phyloP scores from a whole-genome alignment of 2,329 filamentous ascomycete species.

The Cladosporium cucumerinum region DNA sequence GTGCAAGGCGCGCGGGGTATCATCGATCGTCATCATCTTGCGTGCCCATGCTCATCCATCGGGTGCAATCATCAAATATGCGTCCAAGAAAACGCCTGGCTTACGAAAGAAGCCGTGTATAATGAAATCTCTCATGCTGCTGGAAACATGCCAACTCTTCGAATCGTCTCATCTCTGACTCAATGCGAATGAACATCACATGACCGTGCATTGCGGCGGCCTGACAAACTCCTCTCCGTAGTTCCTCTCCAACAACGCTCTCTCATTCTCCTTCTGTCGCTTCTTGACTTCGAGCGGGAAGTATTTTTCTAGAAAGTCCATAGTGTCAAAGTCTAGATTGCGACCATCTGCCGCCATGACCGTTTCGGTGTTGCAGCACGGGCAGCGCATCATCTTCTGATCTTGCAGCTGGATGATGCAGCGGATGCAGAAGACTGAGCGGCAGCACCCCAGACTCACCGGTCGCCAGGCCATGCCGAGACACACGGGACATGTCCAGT shows the following conservation, averaged over 20 bases:
- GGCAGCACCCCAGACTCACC: conserved; percentile 66
- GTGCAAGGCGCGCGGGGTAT: conserved; percentile 1
- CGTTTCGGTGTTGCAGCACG: conserved; percentile 69
- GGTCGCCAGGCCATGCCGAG: conserved; percentile 76
- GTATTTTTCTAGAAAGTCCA: conserved; percentile 68
- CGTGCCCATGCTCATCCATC: not conserved
- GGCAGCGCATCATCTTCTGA: conserved; percentile 64
- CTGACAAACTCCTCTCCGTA: conserved; percentile 37
- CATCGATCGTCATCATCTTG: conserved; percentile 1
- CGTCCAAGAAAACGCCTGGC: not conserved
- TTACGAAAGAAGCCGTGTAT: not conserved
- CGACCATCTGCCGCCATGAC: conserved; percentile 67
- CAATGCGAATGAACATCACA: conserved; percentile 21
- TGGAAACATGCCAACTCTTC: not conserved
- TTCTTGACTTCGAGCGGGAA: conserved; percentile 70
- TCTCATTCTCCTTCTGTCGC: conserved; percentile 64
- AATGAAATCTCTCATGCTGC: not conserved
- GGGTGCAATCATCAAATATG: no score
- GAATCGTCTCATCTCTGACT: not conserved
- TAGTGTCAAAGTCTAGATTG: conserved; percentile 64
- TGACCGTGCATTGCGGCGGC: conserved; percentile 27
- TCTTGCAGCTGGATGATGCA: conserved; percentile 79
- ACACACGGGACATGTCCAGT: conserved; percentile 80
- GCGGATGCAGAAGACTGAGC: conserved; percentile 77
- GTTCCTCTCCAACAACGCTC: conserved; percentile 56